Evolutionary conservation across 2,329 filamentous ascomycete genomes (phyloP), one percentile per base, ranked within the genome.

Genomic region (Verticillium isaacii): DNA sequence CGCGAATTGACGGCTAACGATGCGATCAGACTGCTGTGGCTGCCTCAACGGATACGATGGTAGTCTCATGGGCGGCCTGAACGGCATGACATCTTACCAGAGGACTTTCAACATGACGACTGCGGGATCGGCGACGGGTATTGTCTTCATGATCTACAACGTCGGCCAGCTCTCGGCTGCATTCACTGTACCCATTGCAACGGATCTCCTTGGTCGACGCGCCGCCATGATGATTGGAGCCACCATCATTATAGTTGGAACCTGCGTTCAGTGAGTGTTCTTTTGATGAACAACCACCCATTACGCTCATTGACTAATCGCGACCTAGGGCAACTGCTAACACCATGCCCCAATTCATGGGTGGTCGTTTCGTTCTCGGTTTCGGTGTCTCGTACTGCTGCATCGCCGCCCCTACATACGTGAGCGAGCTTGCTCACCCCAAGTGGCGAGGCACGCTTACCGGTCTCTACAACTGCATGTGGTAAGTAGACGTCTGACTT

Each of bases 391-490:
- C 75, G 58, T 82, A 82, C 67, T 78, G 75, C 67, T 80, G 77
- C 59, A 79, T 82, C 2, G 79, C 77, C 17, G 79, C 78, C 0
- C 78, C 79, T 0, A 80, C 77, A 63, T 82, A 82, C 60, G 80
- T 83, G n/a, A 80, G 78, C 50, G 82, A 84, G 68, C 76, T 84
- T 72, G 80, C 82, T 1, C 82, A 84, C 64, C 82, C 82, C 0
- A 72, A 77, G 61, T 63, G 79, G 78, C 73, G 82, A 61, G 82
- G 82, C 0, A 83, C 81, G 0, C 65, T 82, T 15, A 82, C 81
- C 0, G 82, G 82, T 2, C 70, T 84, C 0, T 84, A 84, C 68
- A 84, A 85, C 66, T 80, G 76, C 63, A 81, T 78, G 0, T 81
- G 78, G 78, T 80, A 77, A 61, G 62, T 61, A 29, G 32, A 9